Conservation (phyloP, 208 protist genomes). For the Acanthamoeba polyphaga region DNA sequence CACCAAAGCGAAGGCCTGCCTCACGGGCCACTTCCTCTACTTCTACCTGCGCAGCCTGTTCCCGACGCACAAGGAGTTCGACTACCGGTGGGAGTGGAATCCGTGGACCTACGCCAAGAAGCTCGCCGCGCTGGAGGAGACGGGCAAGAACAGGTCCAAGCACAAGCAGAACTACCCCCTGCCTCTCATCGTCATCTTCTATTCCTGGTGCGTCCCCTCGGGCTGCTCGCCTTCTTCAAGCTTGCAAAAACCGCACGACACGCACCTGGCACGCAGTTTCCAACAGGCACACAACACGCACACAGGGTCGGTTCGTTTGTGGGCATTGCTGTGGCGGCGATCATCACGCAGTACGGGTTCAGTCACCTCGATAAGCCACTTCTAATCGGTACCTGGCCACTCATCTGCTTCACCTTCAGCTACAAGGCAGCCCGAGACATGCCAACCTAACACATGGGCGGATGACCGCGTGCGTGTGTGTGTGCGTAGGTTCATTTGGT, state of each 20-base stretch:
- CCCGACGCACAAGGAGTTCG: slow-evolving; percentile 26
- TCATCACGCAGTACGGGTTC: slow-evolving; percentile 69
- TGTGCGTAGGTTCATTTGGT: background rate
- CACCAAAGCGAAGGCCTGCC: background rate
- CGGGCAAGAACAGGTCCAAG: slow-evolving; percentile 39
- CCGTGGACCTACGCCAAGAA: slow-evolving; percentile 2
- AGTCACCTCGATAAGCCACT: slow-evolving; percentile 25
- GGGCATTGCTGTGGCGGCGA: slow-evolving; percentile 38
- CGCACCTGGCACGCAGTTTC: background rate
- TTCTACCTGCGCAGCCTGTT: slow-evolving; percentile 48
- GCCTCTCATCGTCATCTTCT: slow-evolving; percentile 63
- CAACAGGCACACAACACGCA: background rate
- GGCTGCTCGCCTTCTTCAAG: background rate
- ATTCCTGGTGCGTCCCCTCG: slow-evolving; percentile 15
- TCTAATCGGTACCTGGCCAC: background rate
- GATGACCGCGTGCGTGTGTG: too few species aligned
- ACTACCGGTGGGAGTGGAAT: slow-evolving; percentile 46
- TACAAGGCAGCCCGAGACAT: too few species aligned
- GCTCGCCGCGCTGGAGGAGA: slow-evolving; percentile 13
- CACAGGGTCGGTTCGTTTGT: slow-evolving; percentile 32
- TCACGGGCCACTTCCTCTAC: slow-evolving; percentile 14
- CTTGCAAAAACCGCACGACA: too few species aligned
- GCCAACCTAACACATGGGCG: too few species aligned
- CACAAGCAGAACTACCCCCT: slow-evolving; percentile 67
- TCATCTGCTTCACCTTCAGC: background rate